phyloP scores from a whole-genome alignment of 306 rosid genomes.

The Cajanus cajan region DNA sequence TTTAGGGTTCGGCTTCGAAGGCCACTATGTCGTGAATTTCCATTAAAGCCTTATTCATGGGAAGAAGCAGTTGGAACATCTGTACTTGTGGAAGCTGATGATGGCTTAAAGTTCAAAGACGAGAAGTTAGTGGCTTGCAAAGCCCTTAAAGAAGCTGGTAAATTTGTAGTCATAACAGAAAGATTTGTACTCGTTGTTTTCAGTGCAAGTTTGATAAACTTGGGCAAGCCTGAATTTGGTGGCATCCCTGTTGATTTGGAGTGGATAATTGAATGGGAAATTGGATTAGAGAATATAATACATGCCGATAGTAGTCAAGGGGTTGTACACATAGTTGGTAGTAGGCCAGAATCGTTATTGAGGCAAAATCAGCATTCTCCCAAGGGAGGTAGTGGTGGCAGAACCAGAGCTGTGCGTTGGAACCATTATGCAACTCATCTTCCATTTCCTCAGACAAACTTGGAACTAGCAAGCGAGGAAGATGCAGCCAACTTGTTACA shows the following conservation, averaged over 20 bases:
- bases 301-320: constrained; percentile 62
- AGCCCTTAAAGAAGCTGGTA: constrained; percentile 77
- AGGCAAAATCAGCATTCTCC: constrained; percentile 54
- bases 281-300: constrained; percentile 75
- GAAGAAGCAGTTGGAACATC: constrained; percentile 86
- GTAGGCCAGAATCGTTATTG: constrained; percentile 61
- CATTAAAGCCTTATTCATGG: constrained; percentile 84
- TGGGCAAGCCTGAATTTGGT: constrained; percentile 74
- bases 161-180: constrained; percentile 66
- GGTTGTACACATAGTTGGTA: constrained; percentile 76
- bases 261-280: constrained; percentile 73
- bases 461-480: constrained; percentile 58
- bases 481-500: constrained; percentile 64
- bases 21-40: constrained; percentile 57
- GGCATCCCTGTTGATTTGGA: constrained; percentile 68
- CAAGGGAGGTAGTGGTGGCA: constrained; percentile 47
- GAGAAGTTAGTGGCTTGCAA: constrained; percentile 75
- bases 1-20: constrained; percentile 79
- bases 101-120: constrained; percentile 61
- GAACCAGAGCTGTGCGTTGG: constrained; percentile 52
- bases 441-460: constrained; percentile 78
- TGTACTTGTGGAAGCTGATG: constrained; percentile 63
- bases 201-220: constrained; percentile 59
- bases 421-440: constrained; percentile 62
- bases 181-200: constrained; percentile 60